phyloP scores from a whole-genome alignment of 768 basidiomycete species.

The Lenzites betulinus region DNA sequence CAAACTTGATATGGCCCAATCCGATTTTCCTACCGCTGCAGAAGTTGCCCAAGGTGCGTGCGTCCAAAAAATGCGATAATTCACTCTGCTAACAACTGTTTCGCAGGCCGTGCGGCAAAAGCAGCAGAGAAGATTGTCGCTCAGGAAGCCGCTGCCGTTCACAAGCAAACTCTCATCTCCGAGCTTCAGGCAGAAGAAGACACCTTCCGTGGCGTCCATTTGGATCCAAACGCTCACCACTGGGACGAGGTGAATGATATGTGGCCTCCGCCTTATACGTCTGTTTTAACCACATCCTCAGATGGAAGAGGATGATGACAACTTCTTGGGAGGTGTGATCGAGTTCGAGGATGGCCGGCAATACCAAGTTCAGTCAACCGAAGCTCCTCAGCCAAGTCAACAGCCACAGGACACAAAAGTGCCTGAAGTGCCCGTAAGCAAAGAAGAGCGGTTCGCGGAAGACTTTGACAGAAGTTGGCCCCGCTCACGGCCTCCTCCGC shows the following conservation, averaged over 20 bases:
- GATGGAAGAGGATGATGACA: slow-evolving; percentile 90
- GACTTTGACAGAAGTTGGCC: slow-evolving; percentile 98
- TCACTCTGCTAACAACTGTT: not conserved
- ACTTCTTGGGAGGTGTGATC: slow-evolving; percentile 85
- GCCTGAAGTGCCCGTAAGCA: slow-evolving; percentile 56
- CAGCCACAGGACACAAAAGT: slow-evolving; percentile 25
- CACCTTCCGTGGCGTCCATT: slow-evolving; percentile 90
- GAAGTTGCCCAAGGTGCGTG: slow-evolving; percentile 85
- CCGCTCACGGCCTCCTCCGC: slow-evolving; percentile 51
- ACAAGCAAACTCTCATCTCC: slow-evolving; percentile 69
- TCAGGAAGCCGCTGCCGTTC: slow-evolving; percentile 52
- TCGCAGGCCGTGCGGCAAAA: slow-evolving; percentile 24
- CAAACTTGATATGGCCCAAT: slow-evolving; percentile 47
- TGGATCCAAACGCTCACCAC: slow-evolving; percentile 92
- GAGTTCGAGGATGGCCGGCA: slow-evolving; percentile 96
- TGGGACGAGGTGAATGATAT: slow-evolving; percentile 88
- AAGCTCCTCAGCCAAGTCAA: slow-evolving; percentile 36
- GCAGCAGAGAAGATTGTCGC: slow-evolving; percentile 40
- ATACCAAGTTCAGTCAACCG: slow-evolving; percentile 72
- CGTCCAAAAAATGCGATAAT: not conserved
- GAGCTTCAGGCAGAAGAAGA: slow-evolving; percentile 85
- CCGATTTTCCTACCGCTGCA: slow-evolving; percentile 95
- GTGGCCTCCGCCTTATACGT: not conserved
- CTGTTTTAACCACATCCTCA: slow-evolving; percentile 10
- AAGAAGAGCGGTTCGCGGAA: slow-evolving; percentile 88